These are phyloP conservation scores for Fusarium oligoseptatum DNA, from an alignment of 2,329 filamentous ascomycete species.

Conservation along the genomic window DNA sequence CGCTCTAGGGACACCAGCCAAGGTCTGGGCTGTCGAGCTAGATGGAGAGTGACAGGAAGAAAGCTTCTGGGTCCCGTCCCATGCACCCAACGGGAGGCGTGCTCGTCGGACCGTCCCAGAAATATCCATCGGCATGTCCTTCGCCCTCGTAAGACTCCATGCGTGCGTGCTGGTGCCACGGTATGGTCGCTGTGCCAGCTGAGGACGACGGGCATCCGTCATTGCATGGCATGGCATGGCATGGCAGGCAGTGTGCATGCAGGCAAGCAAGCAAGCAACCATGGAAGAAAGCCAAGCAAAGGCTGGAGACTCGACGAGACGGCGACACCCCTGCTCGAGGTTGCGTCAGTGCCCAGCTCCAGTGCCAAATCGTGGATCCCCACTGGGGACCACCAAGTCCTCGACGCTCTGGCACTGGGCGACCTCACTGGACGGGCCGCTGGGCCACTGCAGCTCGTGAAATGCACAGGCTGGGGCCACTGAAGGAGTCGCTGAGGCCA, in stretches of 20 bases:
- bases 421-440: conserved; percentile 15
- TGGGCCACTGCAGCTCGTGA: conserved; percentile 40
- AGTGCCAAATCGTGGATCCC: conserved; percentile 32
- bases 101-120: conserved; percentile 19
- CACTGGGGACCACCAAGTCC: conserved; percentile 22
- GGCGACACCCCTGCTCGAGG: conserved; percentile 17
- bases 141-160: conserved; percentile 17
- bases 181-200: conserved; percentile 17
- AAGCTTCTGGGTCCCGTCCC: conserved; percentile 31
- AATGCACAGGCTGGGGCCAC: conserved; percentile 38
- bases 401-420: conserved; percentile 35
- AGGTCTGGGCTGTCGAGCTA: conserved; percentile 5
- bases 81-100: conserved; percentile 18
- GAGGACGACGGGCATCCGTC: conserved; percentile 5
- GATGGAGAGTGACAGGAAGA: conserved; percentile 6
- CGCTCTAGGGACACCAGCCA: conserved; percentile 12
- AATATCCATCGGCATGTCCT: conserved; percentile 11
- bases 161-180: conserved; percentile 14
- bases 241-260: conserved; percentile 25
- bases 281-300: background rate
- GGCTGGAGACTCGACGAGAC: conserved; percentile 16
- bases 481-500: conserved; percentile 28
- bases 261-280: conserved; percentile 10
- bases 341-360: conserved; percentile 33
- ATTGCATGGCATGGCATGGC: conserved; percentile 33